Base-by-base conservation (phyloP, 2,329 filamentous ascomycete species). In the Ceratocystis ficicola region DNA sequence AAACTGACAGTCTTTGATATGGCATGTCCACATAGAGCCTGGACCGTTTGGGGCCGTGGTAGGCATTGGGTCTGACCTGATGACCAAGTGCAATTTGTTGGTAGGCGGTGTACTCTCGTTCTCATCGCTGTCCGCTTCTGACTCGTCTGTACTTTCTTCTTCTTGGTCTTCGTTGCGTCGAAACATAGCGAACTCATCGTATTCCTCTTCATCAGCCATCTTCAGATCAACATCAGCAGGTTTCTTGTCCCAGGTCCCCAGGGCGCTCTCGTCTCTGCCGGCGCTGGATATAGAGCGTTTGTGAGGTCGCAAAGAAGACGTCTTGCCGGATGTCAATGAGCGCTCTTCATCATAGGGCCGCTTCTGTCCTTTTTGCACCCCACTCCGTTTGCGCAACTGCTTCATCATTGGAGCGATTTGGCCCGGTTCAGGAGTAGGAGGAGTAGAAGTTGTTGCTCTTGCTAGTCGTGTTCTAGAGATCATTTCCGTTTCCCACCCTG, bases 11-110 rank as follows among this genome's bases (percentile, higher is more conserved):
- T 81, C 84, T 77, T 84, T 81, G 68, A 86, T 79, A 3, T 81
- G 80, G 70, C 87, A 90, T 0, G 76, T 77, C 86, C 87, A 90
- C 0, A 83, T 84, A 64, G 86, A 81, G 67, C 84, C 79, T 0
- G 83, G 81, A 0, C 83, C 85, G 44, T 78, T 76, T 0, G 83
- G 78, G 2, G 73, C 74, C 6, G 76, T 75, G 3, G 79, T 78
- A 0, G 81, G 81, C 10, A 83, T 70, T 61, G 74, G 77, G 65
- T 83, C 80, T 4, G 80, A 76, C 30, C 77, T 76, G 8, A 83
- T 75, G 12, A 81, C 76, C 17, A 84, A 28, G 15, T 48, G 36
- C 20, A 65, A 30, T n/a, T 46, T 52, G 8, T 64, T 52, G 48
- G 22, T 52, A 32, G 59, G 46, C 30, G 44, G 64, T 5, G n/a